Evolutionary conservation across 768 basidiomycete species (phyloP).

Genomic region (Leucosporidium scottii): DNA sequence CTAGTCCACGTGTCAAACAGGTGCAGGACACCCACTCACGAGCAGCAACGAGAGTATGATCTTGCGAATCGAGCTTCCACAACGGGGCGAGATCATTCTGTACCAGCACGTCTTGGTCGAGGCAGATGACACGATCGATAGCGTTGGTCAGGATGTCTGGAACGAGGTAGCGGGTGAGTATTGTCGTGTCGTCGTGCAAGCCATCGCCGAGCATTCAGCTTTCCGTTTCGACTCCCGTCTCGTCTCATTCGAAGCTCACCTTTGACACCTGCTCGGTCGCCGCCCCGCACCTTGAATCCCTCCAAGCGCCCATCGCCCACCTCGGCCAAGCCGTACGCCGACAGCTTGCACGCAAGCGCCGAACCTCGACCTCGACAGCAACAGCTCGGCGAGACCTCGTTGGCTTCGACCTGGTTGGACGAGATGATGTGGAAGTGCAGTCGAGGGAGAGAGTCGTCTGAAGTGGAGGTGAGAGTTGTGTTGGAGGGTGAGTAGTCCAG

Average conservation of each 20-base stretch:
- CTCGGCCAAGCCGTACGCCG: not conserved
- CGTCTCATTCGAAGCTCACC: not conserved
- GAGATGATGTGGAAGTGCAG: conserved; percentile 7
- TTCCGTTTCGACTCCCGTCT: too few species aligned
- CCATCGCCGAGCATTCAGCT: not conserved
- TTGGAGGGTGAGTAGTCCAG: conserved; percentile 5
- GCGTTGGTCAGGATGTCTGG: not conserved
- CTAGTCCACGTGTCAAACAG: not conserved
- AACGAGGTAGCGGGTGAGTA: conserved; percentile 1
- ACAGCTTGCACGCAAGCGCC: not conserved
- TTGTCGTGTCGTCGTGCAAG: not conserved
- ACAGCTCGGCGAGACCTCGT: not conserved
- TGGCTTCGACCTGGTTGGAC: not conserved
- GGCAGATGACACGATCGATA: conserved; percentile 6
- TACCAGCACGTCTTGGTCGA: conserved; percentile 9
- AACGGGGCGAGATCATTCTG: not conserved
- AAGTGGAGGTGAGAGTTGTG: not conserved
- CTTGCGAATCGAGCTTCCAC: not conserved
- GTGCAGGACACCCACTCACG: not conserved
- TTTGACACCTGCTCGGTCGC: not conserved
- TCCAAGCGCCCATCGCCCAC: not conserved
- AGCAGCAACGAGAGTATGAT: conserved; percentile 1
- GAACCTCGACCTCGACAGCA: not conserved
- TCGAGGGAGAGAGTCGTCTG: not conserved
- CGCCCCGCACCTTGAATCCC: not conserved